Conservation (phyloP, 2,329 filamentous ascomycete species). For the Beauveria medogensis region DNA sequence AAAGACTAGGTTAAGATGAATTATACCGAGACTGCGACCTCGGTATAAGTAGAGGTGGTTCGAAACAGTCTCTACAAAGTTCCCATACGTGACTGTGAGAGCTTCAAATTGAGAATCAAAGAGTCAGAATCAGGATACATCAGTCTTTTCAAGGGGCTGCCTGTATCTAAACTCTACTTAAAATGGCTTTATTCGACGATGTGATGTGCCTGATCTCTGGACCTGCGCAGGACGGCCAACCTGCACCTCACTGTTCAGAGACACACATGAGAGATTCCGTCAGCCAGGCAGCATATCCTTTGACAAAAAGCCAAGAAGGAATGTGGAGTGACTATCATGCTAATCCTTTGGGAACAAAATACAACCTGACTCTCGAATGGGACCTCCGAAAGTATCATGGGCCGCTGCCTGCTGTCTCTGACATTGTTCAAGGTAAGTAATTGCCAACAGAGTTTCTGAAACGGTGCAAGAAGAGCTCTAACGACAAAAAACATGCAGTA, state of each 20-base stretch:
- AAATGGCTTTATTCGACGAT: background rate
- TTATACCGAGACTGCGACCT: background rate
- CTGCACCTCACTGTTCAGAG: background rate
- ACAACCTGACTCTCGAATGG: conserved; percentile 12
- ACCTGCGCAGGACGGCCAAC: background rate
- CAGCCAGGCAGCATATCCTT: background rate
- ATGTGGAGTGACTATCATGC: conserved; percentile 12
- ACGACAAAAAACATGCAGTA: background rate
- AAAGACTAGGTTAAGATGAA: background rate
- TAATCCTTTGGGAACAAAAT: conserved; percentile 10
- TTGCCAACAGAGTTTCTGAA: background rate
- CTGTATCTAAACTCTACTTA: too few relatives aligned
- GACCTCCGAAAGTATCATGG: background rate
- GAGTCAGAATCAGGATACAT: background rate
- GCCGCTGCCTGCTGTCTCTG: background rate
- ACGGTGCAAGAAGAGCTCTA: background rate
- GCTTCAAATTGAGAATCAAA: too few relatives aligned
- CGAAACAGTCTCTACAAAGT: too few relatives aligned
- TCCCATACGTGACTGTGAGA: too few relatives aligned
- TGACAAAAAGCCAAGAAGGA: conserved; percentile 13
- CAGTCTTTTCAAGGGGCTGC: too few relatives aligned
- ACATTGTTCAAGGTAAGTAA: background rate
- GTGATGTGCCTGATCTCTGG: background rate
- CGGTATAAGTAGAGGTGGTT: background rate
- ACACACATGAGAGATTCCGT: background rate